Evolutionary conservation across 495 filamentous ascomycete genomes (phyloP), one percentile per base, ranked within the genome.

Genomic region (Diplogelasinospora grovesii): DNA sequence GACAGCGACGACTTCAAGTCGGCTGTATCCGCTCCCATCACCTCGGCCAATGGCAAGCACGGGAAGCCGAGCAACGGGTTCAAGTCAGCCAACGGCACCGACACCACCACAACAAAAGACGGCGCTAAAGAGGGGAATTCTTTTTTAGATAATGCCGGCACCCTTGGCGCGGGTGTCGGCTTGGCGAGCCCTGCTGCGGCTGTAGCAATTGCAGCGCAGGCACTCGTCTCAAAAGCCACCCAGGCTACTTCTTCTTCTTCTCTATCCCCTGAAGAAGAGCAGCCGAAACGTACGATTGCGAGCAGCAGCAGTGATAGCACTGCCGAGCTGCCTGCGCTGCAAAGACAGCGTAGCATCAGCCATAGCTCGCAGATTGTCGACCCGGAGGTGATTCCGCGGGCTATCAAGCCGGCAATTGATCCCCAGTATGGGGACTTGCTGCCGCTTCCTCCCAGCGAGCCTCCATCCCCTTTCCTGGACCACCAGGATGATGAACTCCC

Each of bases 141-240:
- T 77, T 77, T 77, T 77, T 77, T 77, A 76, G 73, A 48, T 76
- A 74, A 69, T 65, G 70, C 73, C 74, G 74, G 59, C 65, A 74
- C 66, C 66, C 62, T 65, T 73, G 76, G 70, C 68, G 68, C 68
- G 70, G 74, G 71, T 77, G 73, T 60, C 71, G 73, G 74, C 66
- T 49, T 68, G 64, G 66, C 57, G 54, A 60, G 60, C 53, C 54
- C 54, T 61, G 64, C 20, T 19, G 39, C 53, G 25, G 45, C 34
- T 45, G 65, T 58, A 44, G 60, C 62, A 41, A 52, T 65, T 56
- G 58, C 63, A 19, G 50, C 54, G 43, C 60, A 68, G 63, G 59
- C 61, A 39, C 57, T 48, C 57, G 53, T 36, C 56, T 52, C 35
- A 64, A 65, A 69, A 52, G 67, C 67, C 63, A 56, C 50, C 57